phyloP scores from a whole-genome alignment of 768 basidiomycete genomes.

The Amanita rimosa region DNA sequence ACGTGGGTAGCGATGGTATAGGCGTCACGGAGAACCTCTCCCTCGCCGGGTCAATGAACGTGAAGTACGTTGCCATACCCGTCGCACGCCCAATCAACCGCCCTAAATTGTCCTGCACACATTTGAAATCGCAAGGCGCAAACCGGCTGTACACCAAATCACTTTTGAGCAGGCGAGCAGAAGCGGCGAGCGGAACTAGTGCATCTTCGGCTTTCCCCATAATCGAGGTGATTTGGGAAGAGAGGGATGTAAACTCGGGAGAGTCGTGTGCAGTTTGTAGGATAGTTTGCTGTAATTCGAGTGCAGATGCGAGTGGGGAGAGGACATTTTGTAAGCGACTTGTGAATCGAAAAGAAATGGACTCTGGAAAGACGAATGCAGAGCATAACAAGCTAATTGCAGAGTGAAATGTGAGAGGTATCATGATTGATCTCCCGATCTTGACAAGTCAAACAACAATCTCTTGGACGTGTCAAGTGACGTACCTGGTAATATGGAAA shows the following conservation, averaged over 20 bases:
- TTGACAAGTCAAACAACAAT: slow-evolving; percentile 9
- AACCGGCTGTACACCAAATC: slow-evolving; percentile 56
- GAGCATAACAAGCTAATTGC: slow-evolving; percentile 42
- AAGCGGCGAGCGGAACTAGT: slow-evolving; percentile 40
- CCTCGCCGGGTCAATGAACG: slow-evolving; percentile 48
- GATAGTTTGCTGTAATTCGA: slow-evolving; percentile 33
- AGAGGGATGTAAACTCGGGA: slow-evolving; percentile 22
- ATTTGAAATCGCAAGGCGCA: slow-evolving; percentile 40
- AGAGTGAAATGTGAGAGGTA: slow-evolving; percentile 52
- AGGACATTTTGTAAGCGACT: slow-evolving; percentile 35
- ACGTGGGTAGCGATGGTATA: slow-evolving; percentile 19
- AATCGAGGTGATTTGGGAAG: slow-evolving; percentile 18
- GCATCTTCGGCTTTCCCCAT: slow-evolving; percentile 33
- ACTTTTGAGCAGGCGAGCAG: slow-evolving; percentile 38
- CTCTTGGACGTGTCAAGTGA: neutral
- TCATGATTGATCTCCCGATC: slow-evolving; percentile 37
- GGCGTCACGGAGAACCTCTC: slow-evolving; percentile 47
- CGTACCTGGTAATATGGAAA: slow-evolving; percentile 48
- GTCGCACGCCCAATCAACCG: slow-evolving; percentile 45
- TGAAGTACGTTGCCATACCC: slow-evolving; percentile 53
- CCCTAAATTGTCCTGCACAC: slow-evolving; percentile 37
- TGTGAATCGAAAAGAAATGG: slow-evolving; percentile 51
- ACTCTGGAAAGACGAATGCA: slow-evolving; percentile 48
- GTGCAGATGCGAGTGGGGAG: slow-evolving; percentile 31
- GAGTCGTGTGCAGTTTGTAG: slow-evolving; percentile 32